These are phyloP conservation scores for Penicillium vulpinum DNA, from an alignment of 2,329 filamentous ascomycete genomes.

Conservation along the genomic window DNA sequence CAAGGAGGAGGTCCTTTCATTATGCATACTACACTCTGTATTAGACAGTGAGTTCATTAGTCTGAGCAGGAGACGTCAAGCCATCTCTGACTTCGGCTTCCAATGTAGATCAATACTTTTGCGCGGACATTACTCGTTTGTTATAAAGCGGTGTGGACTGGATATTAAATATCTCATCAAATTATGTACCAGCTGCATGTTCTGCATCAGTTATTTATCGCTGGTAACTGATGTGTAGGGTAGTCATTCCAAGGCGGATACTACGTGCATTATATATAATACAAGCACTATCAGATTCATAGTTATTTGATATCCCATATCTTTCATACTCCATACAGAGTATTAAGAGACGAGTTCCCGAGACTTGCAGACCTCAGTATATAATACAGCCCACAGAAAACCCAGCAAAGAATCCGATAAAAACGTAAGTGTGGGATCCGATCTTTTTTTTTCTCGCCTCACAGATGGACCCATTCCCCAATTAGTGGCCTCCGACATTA, in stretches of 20 bases:
- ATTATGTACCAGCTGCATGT: conserved; percentile 2
- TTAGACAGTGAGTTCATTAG: not conserved
- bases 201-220: not conserved
- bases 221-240: not conserved
- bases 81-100: not conserved
- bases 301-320: not conserved
- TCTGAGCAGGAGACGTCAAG: not conserved
- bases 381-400: conserved; percentile 4
- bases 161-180: not conserved
- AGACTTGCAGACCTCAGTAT: conserved; percentile 13
- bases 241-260: not conserved
- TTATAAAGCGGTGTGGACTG: not conserved
- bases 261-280: not conserved
- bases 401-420: not conserved
- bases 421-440: conserved; percentile 6
- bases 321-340: not conserved
- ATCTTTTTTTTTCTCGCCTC: conserved; percentile 8
- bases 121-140: not conserved
- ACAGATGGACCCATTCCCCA: conserved; percentile 9
- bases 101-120: not conserved
- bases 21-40: not conserved
- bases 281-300: not conserved
- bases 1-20: conserved; percentile 13
- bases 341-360: not conserved
- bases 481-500: conserved; percentile 7